These are phyloP conservation scores for Thalassia testudinum DNA, from an alignment of 116 monocot species.

Conservation along the genomic window DNA sequence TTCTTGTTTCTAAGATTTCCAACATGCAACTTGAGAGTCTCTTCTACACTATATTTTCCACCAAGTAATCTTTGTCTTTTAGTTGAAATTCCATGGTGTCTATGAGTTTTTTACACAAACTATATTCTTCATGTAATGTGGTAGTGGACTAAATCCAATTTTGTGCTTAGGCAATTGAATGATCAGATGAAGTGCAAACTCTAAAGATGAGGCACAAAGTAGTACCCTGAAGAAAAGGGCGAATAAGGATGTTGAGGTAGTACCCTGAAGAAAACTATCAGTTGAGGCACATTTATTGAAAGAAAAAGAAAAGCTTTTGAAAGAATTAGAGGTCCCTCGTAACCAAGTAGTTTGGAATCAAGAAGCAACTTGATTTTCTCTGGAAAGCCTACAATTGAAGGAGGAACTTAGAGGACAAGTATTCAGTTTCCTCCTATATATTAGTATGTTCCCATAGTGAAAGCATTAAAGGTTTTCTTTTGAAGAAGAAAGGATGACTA, in stretches of 20 bases:
- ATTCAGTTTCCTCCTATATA: no score
- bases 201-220: slow-evolving; percentile 88
- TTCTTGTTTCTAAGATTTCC: no score
- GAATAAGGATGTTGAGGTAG: slow-evolving; percentile 59
- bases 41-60: no score
- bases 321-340: slow-evolving; percentile 63
- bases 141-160: not conserved
- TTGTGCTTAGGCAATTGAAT: slow-evolving; percentile 44
- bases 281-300: slow-evolving; percentile 49
- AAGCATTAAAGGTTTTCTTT: no score
- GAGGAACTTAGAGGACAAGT: slow-evolving; percentile 77
- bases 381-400: slow-evolving; percentile 83
- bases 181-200: slow-evolving; percentile 62
- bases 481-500: no score
- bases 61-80: no score
- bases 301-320: slow-evolving; percentile 63
- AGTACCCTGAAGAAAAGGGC: slow-evolving; percentile 74
- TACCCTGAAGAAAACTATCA: slow-evolving; percentile 51
- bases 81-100: no score
- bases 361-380: slow-evolving; percentile 85
- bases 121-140: no score
- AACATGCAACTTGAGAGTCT: no score
- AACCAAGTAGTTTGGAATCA: slow-evolving; percentile 73
- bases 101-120: no score
- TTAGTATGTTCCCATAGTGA: no score